Evolutionary conservation across 306 rosid genomes (phyloP).

Genomic region (Inga leiocalycina): DNA sequence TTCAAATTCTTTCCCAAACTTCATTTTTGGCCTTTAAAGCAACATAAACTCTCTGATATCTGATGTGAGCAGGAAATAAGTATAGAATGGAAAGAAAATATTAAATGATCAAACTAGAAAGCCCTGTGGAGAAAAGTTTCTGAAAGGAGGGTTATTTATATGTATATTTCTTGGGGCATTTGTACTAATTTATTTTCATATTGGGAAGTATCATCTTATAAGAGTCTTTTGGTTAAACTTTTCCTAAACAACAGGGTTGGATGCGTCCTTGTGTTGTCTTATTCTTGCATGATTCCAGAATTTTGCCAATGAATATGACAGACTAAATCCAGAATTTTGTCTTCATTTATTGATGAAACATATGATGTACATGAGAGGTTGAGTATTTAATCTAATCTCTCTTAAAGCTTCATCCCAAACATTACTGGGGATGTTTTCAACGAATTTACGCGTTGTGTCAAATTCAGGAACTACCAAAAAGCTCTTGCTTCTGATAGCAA

Average conservation of each 20-base stretch:
- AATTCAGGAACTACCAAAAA: background rate
- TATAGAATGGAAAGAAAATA: background rate
- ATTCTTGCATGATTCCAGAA: background rate
- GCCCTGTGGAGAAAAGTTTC: background rate
- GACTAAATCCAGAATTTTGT: background rate
- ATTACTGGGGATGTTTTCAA: background rate
- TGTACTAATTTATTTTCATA: background rate
- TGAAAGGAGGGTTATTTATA: background rate
- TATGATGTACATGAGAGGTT: background rate
- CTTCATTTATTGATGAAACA: background rate
- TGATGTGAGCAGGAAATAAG: background rate
- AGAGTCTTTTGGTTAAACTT: background rate
- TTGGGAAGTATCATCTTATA: background rate
- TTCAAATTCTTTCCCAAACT: slow-evolving; percentile 72
- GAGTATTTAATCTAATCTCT: background rate
- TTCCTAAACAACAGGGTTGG: background rate
- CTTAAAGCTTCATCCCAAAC: background rate
- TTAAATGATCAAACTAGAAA: slow-evolving; percentile 1
- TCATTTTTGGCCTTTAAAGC: slow-evolving; percentile 39
- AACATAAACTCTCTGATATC: background rate
- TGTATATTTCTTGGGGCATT: background rate
- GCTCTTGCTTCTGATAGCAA: background rate
- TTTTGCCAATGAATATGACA: background rate
- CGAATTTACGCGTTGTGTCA: background rate
- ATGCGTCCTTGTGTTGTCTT: background rate